Base-by-base conservation (phyloP, 1,139 yeast genomes). In the Debaryomycetaceae sp. region DNA sequence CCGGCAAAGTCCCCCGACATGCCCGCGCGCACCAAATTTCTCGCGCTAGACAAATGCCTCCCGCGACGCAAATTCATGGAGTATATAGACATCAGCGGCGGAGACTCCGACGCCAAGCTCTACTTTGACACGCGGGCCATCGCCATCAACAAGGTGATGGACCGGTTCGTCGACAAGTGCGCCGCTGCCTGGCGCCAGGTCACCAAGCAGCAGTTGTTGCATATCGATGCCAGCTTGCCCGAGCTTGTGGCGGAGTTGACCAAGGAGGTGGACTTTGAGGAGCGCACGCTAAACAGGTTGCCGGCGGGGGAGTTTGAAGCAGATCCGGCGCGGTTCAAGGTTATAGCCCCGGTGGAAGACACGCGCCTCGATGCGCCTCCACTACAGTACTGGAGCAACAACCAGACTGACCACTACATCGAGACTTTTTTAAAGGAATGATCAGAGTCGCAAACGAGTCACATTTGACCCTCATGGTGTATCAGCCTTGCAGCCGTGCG, bases 1-100 rank as follows among this genome's bases (percentile, higher is more conserved):
- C 17, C 21, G 25, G 31, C 23, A 14, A 26, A 46, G 1, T 41
- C 39, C 33, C 10, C 19, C 17, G 18, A 10, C 21, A 15, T 5
- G 2, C 24, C 33, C 16, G 16, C 22, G 17, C 12, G 34, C n/a
- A 83, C 95, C 0, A 43, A 58, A 2, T 89, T 91, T 47, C 53
- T 85, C 17, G 95, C 97, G 0, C 64, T 91, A 14, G 97, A 89
- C 51, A 91, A 91, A 49, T 85, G 94, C 44, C 57, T 82, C 2
- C 85, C 85, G 0, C 56, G 64, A 11, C 61, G 93, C 11, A 48
- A 61, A 19, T 83, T 67, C 46, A 43, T 85, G 5, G 74, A 74
- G 37, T 48, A 59, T 0, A 48, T 78, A n/a, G 36, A 42, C 11
- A 16, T 61, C 51, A 22, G 43, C 46, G 23, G 56, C 49, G 0